Evolutionary conservation across 257 asterid species (phyloP).

Genomic region (Nicotiana noctiflora): DNA sequence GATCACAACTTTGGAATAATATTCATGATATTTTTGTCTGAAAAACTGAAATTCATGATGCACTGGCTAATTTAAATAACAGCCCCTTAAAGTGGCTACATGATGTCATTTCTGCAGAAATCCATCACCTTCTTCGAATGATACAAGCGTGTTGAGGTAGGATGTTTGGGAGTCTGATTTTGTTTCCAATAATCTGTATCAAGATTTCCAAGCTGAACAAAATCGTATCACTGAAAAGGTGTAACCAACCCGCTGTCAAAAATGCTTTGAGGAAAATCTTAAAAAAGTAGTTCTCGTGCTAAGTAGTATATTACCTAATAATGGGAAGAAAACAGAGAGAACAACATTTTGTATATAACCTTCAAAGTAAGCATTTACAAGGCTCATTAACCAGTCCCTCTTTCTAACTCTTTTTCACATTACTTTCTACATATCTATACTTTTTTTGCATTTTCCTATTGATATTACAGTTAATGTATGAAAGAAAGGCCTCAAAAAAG

Average conservation of each 20-base stretch:
- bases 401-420: neutral
- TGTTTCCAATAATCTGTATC: neutral
- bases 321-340: neutral
- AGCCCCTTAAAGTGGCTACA: no score
- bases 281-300: neutral
- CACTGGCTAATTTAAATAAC: no score
- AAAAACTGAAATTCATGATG: no score
- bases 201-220: neutral
- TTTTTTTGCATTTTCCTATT: neutral
- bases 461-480: neutral
- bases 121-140: no score
- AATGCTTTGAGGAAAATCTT: neutral
- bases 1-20: no score
- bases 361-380: constrained; percentile 1
- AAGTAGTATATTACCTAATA: neutral
- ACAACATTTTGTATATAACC: constrained; percentile 2
- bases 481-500: neutral
- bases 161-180: neutral
- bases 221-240: neutral
- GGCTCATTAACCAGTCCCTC: neutral
- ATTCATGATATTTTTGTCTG: no score
- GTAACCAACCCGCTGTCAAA: neutral
- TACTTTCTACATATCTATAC: neutral
- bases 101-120: no score
- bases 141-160: neutral